Evolutionary conservation across 2,329 filamentous ascomycete genomes (phyloP).

Genomic region (Hypomyces perniciosus): DNA sequence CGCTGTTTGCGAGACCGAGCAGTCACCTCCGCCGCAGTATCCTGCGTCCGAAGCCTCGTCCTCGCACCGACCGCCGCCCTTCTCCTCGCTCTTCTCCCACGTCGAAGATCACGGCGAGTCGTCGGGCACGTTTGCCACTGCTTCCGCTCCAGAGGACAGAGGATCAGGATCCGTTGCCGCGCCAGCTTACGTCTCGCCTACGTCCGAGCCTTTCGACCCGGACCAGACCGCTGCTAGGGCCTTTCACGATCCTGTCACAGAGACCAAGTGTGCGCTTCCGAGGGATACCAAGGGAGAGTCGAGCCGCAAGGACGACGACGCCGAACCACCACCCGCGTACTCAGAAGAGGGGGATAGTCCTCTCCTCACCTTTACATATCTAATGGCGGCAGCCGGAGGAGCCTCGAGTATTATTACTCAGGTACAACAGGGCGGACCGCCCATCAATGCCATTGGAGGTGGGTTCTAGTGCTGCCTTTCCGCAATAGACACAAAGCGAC

Average conservation of each 20-base stretch:
- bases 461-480: conserved; percentile 21
- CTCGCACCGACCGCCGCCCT: conserved; percentile 50
- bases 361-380: conserved; percentile 85
- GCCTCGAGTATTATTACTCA: conserved; percentile 98
- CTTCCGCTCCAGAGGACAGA: conserved; percentile 23
- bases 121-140: conserved; percentile 24
- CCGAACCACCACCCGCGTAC: conserved; percentile 92
- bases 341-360: conserved; percentile 83
- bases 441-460: conserved; percentile 86
- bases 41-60: conserved; percentile 49
- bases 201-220: conserved; percentile 32
- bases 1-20: conserved; percentile 27
- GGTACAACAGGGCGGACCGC: conserved; percentile 88
- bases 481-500: background rate
- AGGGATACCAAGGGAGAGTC: conserved; percentile 71
- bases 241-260: conserved; percentile 52
- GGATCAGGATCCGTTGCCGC: conserved; percentile 39
- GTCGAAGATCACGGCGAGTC: conserved; percentile 31
- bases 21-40: conserved; percentile 55
- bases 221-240: conserved; percentile 31
- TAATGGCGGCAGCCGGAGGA: conserved; percentile 97
- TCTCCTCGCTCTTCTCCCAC: conserved; percentile 53
- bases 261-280: conserved; percentile 82
- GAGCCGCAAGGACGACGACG: conserved; percentile 71
- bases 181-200: conserved; percentile 47